Conservation (phyloP, 768 basidiomycete genomes). For the Russula brevipes region DNA sequence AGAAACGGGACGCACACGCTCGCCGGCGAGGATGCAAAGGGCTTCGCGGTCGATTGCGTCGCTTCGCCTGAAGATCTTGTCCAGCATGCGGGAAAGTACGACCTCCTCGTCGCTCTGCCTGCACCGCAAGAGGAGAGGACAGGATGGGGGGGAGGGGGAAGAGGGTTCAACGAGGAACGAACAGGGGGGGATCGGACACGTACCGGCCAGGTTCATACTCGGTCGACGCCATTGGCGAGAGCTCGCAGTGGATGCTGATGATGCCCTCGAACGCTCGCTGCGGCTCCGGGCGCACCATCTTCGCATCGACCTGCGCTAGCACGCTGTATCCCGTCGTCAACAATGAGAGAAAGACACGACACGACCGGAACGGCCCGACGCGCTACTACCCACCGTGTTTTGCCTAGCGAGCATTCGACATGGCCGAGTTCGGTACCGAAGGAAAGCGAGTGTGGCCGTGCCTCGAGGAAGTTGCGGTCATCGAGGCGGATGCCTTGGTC, state of each 20-base stretch:
- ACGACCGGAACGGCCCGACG: background rate
- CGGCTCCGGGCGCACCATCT: slow-evolving; percentile 84
- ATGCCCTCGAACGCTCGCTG: slow-evolving; percentile 92
- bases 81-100: slow-evolving; percentile 82
- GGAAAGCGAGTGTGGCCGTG: slow-evolving; percentile 56
- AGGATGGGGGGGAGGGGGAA: slow-evolving; percentile 36
- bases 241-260: slow-evolving; percentile 84
- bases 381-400: slow-evolving; percentile 57
- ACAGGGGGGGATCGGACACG: slow-evolving; percentile 29
- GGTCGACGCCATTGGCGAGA: slow-evolving; percentile 94
- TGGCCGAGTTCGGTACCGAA: slow-evolving; percentile 85
- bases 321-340: slow-evolving; percentile 49
- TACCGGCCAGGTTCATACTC: slow-evolving; percentile 92
- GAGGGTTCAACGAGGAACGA: background rate
- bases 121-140: background rate
- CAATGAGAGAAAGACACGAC: background rate
- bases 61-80: slow-evolving; percentile 86
- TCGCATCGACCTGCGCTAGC: slow-evolving; percentile 78
- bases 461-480: slow-evolving; percentile 65
- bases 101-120: slow-evolving; percentile 84
- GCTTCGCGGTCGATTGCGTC: slow-evolving; percentile 95
- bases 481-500: slow-evolving; percentile 77
- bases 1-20: slow-evolving; percentile 54
- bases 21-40: slow-evolving; percentile 89
- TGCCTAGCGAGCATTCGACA: slow-evolving; percentile 82